Evolutionary conservation across 1,284 basidiomycete genomes (phyloP), one percentile per base, ranked within the genome.

Genomic region (Porogramme epimiltina): DNA sequence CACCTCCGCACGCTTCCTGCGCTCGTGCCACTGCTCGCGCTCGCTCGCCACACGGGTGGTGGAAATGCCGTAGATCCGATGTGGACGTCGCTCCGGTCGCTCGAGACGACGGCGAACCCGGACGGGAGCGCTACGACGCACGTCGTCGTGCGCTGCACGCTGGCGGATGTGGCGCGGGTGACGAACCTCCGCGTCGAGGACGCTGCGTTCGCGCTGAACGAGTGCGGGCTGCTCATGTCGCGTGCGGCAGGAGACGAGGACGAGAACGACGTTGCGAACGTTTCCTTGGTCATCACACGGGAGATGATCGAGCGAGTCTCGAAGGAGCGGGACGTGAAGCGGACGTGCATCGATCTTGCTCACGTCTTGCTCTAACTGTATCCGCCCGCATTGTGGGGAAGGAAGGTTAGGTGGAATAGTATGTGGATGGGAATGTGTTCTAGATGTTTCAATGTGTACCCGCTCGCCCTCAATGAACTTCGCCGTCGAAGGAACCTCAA

Each of bases 151-250:
- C 73, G 72, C 19, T 88, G 89, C 62, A 85, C 87, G 11, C 76
- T 94, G 16, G 73, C 74, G 13, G 83, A 91, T 28, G 81, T 98
- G 51, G 86, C 92, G 3, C 75, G 77, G 11, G 90, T 90, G 13
- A 93, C 92, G 38, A 87, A 91, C 68, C 72, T 98, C 47, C 81
- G 93, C 2, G 69, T 85, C 0, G 94, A 98, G 57, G 95, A 98
- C 66, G 83, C 88, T 0, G 88, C 92, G 0, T 92, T 95, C 67
- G 90, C 94, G 1, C 72, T 98, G 49, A 86, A 89, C 49, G 93
- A 97, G 66, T 87, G 90, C 47, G 93, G 94, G 16, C 73, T 98
- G 50, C 75, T 97, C 18, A 71, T 56, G 8, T 63, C 62, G 37
- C 18, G 2, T 23, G 28, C 6, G 28, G 28, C 8, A 31, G 28